phyloP scores from a whole-genome alignment of 768 basidiomycete genomes.

The Chiua virens region DNA sequence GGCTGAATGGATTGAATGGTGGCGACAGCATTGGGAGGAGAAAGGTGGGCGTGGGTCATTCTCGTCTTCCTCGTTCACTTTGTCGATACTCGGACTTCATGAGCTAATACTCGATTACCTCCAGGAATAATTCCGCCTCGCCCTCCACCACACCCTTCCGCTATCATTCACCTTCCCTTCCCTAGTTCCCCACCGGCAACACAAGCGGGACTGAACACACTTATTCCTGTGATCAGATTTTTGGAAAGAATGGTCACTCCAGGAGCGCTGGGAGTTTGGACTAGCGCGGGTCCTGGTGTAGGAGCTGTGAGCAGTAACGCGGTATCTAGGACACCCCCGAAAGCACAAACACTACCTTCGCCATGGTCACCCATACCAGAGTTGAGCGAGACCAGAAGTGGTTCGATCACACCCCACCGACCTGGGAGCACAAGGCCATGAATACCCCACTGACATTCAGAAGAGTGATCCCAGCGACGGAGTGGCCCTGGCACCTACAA shows the following conservation, averaged over 20 bases:
- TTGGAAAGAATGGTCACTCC: slow-evolving; percentile 66
- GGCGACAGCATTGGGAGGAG: slow-evolving; percentile 24
- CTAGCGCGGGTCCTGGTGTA: slow-evolving; percentile 1
- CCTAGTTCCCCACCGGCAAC: slow-evolving; percentile 64
- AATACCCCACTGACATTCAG: slow-evolving; percentile 14
- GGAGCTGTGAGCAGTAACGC: slow-evolving; percentile 2
- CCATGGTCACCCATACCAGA: slow-evolving; percentile 21
- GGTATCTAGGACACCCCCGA: slow-evolving; percentile 5
- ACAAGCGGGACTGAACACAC: slow-evolving; percentile 50
- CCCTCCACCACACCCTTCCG: slow-evolving; percentile 70
- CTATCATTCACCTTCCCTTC: slow-evolving; percentile 74
- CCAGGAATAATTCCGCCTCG: slow-evolving; percentile 45
- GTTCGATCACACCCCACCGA: slow-evolving; percentile 17
- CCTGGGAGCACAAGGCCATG: slow-evolving; percentile 5
- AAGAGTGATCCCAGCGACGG: slow-evolving; percentile 13
- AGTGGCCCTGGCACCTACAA: slow-evolving; percentile 13
- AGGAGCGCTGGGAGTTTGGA: slow-evolving; percentile 21
- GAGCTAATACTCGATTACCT: neutral
- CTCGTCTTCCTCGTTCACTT: neutral
- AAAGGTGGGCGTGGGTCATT: slow-evolving; percentile 6
- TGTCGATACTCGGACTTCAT: slow-evolving; percentile 12
- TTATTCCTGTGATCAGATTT: slow-evolving; percentile 67
- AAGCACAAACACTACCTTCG: slow-evolving; percentile 11
- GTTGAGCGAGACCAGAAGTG: slow-evolving; percentile 14
- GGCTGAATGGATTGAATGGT: slow-evolving; percentile 57